Conservation (phyloP, 306 rosid species). For the Macrotyloma uniflorum region DNA sequence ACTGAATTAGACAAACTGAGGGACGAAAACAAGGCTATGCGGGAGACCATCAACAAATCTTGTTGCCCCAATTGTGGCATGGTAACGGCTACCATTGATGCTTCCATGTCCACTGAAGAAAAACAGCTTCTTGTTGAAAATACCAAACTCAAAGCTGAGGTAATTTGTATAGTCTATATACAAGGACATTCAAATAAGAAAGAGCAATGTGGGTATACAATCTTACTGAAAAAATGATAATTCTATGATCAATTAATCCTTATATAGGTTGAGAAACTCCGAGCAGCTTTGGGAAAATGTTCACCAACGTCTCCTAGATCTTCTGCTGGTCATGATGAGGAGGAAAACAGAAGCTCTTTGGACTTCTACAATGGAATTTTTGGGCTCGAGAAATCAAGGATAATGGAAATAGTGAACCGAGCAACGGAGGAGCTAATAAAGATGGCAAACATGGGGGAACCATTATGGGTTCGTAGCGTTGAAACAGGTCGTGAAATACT, state of each 20-base stretch:
- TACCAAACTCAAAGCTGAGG: constrained; percentile 96
- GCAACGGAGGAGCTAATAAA: constrained; percentile 78
- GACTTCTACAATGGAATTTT: constrained; percentile 88
- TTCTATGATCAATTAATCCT: background rate
- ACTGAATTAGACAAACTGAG: constrained; percentile 80
- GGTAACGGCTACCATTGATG: constrained; percentile 57
- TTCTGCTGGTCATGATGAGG: constrained; percentile 59
- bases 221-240: background rate
- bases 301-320: constrained; percentile 66
- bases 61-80: constrained; percentile 92
- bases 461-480: constrained; percentile 87
- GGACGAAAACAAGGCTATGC: constrained; percentile 74
- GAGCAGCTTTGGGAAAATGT: constrained; percentile 59
- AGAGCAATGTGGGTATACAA: background rate
- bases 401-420: constrained; percentile 74
- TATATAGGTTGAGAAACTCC: constrained; percentile 69
- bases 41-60: constrained; percentile 71
- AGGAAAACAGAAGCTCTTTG: constrained; percentile 73
- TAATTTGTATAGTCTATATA: background rate
- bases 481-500: constrained; percentile 90
- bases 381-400: constrained; percentile 79
- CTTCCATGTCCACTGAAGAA: constrained; percentile 67
- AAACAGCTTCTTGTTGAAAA: constrained; percentile 88
- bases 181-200: background rate
- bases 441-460: constrained; percentile 77